Conservation (phyloP, 164 flowering plant species). For the Dillenia suffruticosa region DNA sequence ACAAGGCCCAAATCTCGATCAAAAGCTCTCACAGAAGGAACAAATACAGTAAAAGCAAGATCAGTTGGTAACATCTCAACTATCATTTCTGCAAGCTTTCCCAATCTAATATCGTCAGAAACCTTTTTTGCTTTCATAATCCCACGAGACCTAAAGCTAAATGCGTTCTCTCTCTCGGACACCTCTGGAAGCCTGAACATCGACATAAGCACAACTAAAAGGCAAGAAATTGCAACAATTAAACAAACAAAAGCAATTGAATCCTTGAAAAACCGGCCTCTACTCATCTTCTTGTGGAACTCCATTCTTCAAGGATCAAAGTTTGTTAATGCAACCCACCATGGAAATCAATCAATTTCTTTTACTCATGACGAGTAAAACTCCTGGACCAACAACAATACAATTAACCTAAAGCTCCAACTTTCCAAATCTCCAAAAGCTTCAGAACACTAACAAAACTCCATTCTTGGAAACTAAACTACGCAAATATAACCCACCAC, state of each 20-base stretch:
- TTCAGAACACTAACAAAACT: too few relatives aligned
- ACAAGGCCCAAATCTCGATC: constrained; percentile 42
- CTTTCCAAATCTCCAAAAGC: too few relatives aligned
- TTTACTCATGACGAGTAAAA: too few relatives aligned
- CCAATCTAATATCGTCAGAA: constrained; percentile 22
- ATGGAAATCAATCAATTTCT: too few relatives aligned
- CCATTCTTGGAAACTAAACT: too few relatives aligned
- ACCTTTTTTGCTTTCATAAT: constrained; percentile 8
- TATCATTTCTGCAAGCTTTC: constrained; percentile 65
- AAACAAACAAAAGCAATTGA: constrained; percentile 29
- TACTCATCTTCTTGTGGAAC: constrained; percentile 25
- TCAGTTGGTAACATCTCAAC: constrained; percentile 76
- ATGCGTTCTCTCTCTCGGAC: constrained; percentile 4
- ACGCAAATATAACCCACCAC: too few relatives aligned
- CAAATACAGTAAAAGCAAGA: constrained; percentile 77
- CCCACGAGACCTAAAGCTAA: constrained; percentile 4
- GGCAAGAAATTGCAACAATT: constrained; percentile 37
- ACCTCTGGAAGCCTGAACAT: constrained; percentile 47
- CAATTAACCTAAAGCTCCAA: too few relatives aligned
- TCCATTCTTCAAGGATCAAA: constrained; percentile 9
- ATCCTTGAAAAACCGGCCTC: constrained; percentile 21
- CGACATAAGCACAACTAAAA: constrained; percentile 38
- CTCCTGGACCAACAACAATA: too few relatives aligned
- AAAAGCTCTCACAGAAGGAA: constrained; percentile 74
- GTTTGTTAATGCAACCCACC: too few relatives aligned